Percentiles rank a stretch among this genome's conserved stretches.
Evolutionary conservation across 768 basidiomycete species (phyloP).

Genomic region (Panellus pusillus): DNA sequence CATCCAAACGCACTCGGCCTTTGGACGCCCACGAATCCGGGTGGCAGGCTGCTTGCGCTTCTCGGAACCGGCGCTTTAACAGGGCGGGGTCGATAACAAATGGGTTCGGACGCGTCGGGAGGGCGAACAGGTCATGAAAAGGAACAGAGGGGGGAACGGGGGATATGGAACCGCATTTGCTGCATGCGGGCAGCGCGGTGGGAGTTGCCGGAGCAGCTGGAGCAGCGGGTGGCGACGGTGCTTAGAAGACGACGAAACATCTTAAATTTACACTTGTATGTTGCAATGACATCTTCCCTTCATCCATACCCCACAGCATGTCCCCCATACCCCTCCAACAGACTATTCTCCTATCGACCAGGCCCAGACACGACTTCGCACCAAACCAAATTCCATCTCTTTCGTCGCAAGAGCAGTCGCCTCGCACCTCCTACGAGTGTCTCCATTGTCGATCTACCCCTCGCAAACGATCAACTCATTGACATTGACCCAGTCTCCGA

Average conservation of each 20-base stretch:
- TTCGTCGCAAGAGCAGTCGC: not conserved
- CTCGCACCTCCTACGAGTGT: slow-evolving; percentile 4
- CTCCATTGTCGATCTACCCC: slow-evolving; percentile 9
- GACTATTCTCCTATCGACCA: not conserved
- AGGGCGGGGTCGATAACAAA: slow-evolving; percentile 64
- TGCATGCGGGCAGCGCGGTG: slow-evolving; percentile 75
- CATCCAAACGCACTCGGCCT: slow-evolving; percentile 48
- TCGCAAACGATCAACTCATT: slow-evolving; percentile 14
- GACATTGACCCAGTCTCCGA: slow-evolving; percentile 5
- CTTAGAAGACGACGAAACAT: slow-evolving; percentile 5
- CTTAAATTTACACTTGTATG: not conserved
- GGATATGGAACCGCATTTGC: slow-evolving; percentile 67
- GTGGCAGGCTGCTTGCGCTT: slow-evolving; percentile 76
- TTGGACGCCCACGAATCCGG: slow-evolving; percentile 82
- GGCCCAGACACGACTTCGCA: slow-evolving; percentile 6
- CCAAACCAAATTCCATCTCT: slow-evolving; percentile 4
- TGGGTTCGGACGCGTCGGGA: slow-evolving; percentile 63
- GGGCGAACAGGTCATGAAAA: slow-evolving; percentile 69
- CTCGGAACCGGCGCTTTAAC: slow-evolving; percentile 66
- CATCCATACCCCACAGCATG: too few species aligned
- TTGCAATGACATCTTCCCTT: not conserved
- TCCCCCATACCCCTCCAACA: not conserved
- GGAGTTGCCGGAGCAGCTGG: slow-evolving; percentile 61
- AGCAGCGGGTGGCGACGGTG: slow-evolving; percentile 39
- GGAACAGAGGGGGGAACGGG: slow-evolving; percentile 53